Conservation (phyloP, 352 stramenopile species). For the Phytophthora kernoviae region DNA sequence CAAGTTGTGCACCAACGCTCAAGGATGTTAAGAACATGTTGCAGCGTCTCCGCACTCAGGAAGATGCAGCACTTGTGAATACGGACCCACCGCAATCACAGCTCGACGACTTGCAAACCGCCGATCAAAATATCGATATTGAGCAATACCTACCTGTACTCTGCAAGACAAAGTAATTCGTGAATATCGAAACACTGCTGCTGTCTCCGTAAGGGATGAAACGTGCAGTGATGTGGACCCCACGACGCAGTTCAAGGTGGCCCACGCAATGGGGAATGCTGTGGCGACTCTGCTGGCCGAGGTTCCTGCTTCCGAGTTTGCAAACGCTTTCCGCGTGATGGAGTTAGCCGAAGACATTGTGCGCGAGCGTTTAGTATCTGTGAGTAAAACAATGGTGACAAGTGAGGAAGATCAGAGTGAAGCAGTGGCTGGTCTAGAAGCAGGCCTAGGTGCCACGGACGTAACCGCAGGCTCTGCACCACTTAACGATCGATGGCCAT, state of each 20-base stretch:
- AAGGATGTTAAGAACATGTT: conserved; percentile 47
- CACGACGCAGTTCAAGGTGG: conserved; percentile 35
- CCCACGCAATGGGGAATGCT: conserved; percentile 28
- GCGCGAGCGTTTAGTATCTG: conserved; percentile 16
- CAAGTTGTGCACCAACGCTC: conserved; percentile 34
- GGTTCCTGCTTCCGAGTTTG: conserved; percentile 26
- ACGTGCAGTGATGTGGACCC: conserved; percentile 13
- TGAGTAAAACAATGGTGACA: neutral
- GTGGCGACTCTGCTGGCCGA: conserved; percentile 29
- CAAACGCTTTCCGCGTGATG: conserved; percentile 33
- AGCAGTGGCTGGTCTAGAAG: neutral
- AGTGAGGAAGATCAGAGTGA: conserved; percentile 14
- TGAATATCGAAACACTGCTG: conserved; percentile 16
- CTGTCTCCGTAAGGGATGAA: neutral
- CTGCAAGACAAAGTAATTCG: conserved; percentile 17
- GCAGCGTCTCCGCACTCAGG: conserved; percentile 24
- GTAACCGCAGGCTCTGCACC: neutral
- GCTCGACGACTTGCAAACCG: neutral
- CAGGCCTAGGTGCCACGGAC: neutral
- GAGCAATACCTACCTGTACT: conserved; percentile 1
- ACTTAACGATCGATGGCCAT: conserved; percentile 13
- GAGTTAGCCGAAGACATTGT: conserved; percentile 35
- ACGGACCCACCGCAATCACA: conserved; percentile 5
- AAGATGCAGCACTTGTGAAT: conserved; percentile 9
- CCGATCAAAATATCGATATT: neutral